Conservation (phyloP, 495 filamentous ascomycete genomes). For the Podospora pseudoanserina region DNA sequence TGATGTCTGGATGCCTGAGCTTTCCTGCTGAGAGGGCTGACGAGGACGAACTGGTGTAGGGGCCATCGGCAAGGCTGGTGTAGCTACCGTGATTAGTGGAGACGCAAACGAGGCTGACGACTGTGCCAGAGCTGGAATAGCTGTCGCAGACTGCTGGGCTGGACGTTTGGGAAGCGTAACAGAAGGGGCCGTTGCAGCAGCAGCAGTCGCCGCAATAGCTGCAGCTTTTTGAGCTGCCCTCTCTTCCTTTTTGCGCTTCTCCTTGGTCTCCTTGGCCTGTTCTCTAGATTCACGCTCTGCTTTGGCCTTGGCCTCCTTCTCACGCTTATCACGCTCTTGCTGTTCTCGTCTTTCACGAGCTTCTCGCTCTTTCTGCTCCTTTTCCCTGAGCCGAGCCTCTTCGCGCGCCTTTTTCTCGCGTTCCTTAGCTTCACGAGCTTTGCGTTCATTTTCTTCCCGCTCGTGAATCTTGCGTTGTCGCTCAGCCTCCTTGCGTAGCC, state of each 20-base stretch:
- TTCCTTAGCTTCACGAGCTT: slow-evolving; percentile 71
- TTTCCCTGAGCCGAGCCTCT: slow-evolving; percentile 59
- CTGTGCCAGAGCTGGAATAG: slow-evolving; percentile 50
- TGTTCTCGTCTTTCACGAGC: slow-evolving; percentile 65
- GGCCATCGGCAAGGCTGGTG: slow-evolving; percentile 77
- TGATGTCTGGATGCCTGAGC: slow-evolving; percentile 60
- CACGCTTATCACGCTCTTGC: slow-evolving; percentile 54
- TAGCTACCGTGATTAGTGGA: slow-evolving; percentile 72
- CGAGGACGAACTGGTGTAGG: slow-evolving; percentile 72
- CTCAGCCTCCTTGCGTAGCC: slow-evolving; percentile 56
- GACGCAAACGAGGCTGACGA: slow-evolving; percentile 55
- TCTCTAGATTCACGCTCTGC: slow-evolving; percentile 54
- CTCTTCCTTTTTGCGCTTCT: slow-evolving; percentile 51
- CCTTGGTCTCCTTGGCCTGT: slow-evolving; percentile 37
- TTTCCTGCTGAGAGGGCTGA: slow-evolving; percentile 77
- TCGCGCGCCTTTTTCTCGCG: slow-evolving; percentile 79
- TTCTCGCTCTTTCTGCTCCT: slow-evolving; percentile 68
- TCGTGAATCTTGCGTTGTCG: slow-evolving; percentile 71
- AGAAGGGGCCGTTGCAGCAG: slow-evolving; percentile 33
- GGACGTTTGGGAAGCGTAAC: slow-evolving; percentile 50
- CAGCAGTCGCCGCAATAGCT: slow-evolving; percentile 32
- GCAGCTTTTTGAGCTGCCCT: slow-evolving; percentile 39
- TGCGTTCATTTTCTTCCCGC: slow-evolving; percentile 81
- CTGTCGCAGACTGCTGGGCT: slow-evolving; percentile 46
- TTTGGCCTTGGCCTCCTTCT: slow-evolving; percentile 43